Conservation (phyloP, 2,329 filamentous ascomycete species). For the Exophiala mesophila region DNA sequence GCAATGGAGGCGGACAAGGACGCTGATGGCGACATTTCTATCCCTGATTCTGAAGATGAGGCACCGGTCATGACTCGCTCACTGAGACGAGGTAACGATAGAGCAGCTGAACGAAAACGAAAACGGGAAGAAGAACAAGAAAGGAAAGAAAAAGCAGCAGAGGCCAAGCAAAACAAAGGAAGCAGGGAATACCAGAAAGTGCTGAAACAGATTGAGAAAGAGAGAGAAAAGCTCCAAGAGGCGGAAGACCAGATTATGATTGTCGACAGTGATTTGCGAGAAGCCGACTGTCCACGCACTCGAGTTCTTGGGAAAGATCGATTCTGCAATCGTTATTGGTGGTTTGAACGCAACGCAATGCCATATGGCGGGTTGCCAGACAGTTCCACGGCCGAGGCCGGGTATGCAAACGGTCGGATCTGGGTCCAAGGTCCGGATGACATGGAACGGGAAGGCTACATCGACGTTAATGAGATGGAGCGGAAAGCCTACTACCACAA, state of each 20-base stretch:
- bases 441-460: slow-evolving; percentile 78
- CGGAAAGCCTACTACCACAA: slow-evolving; percentile 70
- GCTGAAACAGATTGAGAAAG: slow-evolving; percentile 81
- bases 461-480: slow-evolving; percentile 67
- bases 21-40: slow-evolving; percentile 41
- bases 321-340: slow-evolving; percentile 98
- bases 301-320: slow-evolving; percentile 87
- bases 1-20: slow-evolving; percentile 54
- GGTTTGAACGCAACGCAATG: slow-evolving; percentile 99
- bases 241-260: slow-evolving; percentile 81
- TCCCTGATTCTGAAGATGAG: slow-evolving; percentile 64
- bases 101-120: slow-evolving; percentile 66
- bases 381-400: slow-evolving; percentile 80
- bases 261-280: slow-evolving; percentile 86
- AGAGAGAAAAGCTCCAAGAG: slow-evolving; percentile 71
- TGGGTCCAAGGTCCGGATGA: slow-evolving; percentile 96
- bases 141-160: slow-evolving; percentile 62
- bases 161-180: slow-evolving; percentile 67
- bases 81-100: slow-evolving; percentile 60
- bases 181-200: slow-evolving; percentile 86
- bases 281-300: slow-evolving; percentile 88
- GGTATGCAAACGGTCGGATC: slow-evolving; percentile 88
- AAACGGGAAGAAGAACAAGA: slow-evolving; percentile 72
- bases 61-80: slow-evolving; percentile 51
- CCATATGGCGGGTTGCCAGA: slow-evolving; percentile 82